Percentiles rank a stretch among this genome's conserved stretches.
Conservation (phyloP, 2,329 filamentous ascomycete species). For the Beauveria varroae region DNA sequence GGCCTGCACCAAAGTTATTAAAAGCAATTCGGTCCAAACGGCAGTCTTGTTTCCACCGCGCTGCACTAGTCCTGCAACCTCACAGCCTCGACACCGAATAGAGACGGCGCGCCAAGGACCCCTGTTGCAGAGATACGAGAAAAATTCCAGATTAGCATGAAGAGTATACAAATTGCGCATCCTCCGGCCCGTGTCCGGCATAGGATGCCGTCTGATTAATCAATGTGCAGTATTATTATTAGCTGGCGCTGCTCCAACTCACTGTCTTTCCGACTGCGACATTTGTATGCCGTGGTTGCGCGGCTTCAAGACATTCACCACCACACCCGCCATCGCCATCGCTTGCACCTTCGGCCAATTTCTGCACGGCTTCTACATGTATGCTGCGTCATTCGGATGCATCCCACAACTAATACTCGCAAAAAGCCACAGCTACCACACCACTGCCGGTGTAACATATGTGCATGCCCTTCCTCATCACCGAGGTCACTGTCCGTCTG, state of each 20-base stretch:
- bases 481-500: background rate
- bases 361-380: background rate
- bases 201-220: background rate
- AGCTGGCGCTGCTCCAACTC: background rate
- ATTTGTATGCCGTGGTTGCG: too few relatives aligned
- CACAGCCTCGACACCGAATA: background rate
- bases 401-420: background rate
- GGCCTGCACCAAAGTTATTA: background rate
- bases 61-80: background rate
- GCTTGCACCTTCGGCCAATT: background rate
- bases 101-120: background rate
- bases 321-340: background rate
- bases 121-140: constrained; percentile 4
- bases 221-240: background rate
- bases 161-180: background rate
- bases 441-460: background rate
- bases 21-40: constrained; percentile 2
- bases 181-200: background rate
- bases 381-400: background rate
- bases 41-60: background rate
- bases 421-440: background rate
- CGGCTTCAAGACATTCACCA: background rate
- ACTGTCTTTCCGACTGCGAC: too few relatives aligned
- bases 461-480: background rate
- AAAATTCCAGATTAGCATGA: background rate